Evolutionary conservation across 1,139 yeast species (phyloP).

Genomic region (Zygoascus meyerae): DNA sequence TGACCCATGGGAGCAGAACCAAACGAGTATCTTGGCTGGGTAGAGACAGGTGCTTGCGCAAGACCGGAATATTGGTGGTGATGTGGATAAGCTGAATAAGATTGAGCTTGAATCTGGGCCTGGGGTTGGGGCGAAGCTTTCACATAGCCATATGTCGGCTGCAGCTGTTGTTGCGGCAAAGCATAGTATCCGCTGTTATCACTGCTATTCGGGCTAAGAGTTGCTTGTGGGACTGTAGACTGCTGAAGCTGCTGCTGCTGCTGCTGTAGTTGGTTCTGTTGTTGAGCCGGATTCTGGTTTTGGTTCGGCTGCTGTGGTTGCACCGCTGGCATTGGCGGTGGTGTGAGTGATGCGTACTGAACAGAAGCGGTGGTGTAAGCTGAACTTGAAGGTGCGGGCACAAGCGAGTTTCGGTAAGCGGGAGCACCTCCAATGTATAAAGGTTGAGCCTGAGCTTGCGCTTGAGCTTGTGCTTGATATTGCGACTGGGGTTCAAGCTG

Average conservation of each 20-base stretch:
- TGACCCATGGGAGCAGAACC: neutral
- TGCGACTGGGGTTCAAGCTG: neutral
- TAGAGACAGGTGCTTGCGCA: conserved; percentile 9
- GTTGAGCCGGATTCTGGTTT: conserved; percentile 11
- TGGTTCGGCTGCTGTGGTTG: conserved; percentile 9
- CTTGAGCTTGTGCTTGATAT: neutral
- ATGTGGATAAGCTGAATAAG: conserved; percentile 8
- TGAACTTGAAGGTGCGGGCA: neutral
- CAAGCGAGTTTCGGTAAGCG: conserved; percentile 1
- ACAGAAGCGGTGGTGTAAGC: conserved; percentile 7
- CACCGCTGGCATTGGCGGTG: neutral
- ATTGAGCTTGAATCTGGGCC: neutral
- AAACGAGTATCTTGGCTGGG: neutral
- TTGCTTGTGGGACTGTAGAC: too few species aligned
- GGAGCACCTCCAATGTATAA: neutral
- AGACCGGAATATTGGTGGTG: conserved; percentile 10
- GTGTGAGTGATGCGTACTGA: conserved; percentile 5
- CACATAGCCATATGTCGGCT: too few species aligned
- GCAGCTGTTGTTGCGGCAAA: too few species aligned
- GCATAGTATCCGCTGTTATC: too few species aligned
- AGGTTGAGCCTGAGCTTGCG: conserved; percentile 4
- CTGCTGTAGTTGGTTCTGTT: conserved; percentile 9
- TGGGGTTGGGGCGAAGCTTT: too few species aligned
- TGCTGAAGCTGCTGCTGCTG: conserved; percentile 3
- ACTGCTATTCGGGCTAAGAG: too few species aligned